phyloP scores from a whole-genome alignment of 768 basidiomycete genomes.

The Amyloporia xantha region DNA sequence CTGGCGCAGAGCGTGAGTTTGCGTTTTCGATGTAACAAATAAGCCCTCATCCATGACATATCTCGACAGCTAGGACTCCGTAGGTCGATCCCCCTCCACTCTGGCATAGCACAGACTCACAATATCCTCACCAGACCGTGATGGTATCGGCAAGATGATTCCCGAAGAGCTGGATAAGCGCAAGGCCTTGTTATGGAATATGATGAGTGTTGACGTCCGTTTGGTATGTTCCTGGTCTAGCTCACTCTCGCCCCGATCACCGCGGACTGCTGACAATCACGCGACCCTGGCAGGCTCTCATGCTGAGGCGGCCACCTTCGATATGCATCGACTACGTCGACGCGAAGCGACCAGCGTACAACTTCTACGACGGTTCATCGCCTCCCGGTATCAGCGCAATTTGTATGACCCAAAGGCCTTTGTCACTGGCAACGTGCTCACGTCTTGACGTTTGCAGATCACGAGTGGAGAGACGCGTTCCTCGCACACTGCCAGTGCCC shows the following conservation, averaged over 20 bases:
- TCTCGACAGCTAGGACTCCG: conserved; percentile 61
- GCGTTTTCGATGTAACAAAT: not conserved
- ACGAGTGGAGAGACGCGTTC: conserved; percentile 67
- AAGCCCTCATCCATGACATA: too few species aligned
- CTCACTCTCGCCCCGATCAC: not conserved
- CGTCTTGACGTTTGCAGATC: conserved; percentile 34
- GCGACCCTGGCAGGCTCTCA: conserved; percentile 43
- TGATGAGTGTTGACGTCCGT: conserved; percentile 61
- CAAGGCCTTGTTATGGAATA: conserved; percentile 66
- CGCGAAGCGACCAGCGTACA: conserved; percentile 33
- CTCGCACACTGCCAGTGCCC: conserved; percentile 58
- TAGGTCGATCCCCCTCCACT: too few species aligned
- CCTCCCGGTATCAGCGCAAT: conserved; percentile 4
- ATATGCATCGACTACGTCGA: conserved; percentile 61
- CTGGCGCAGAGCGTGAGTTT: conserved; percentile 61
- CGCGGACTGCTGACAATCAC: not conserved
- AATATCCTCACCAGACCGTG: conserved; percentile 45
- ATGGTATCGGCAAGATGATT: conserved; percentile 55
- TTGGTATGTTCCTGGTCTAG: conserved; percentile 40
- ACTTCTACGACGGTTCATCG: not conserved
- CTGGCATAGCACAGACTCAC: not conserved
- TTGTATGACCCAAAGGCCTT: conserved; percentile 2
- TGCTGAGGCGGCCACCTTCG: conserved; percentile 67
- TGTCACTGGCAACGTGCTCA: not conserved
- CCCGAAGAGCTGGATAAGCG: conserved; percentile 70